Percentiles rank a stretch among this genome's conserved stretches.
These are phyloP conservation scores for Vitis vinifera DNA, from an alignment of 164 flowering plant species.

Conservation along the genomic window ASM3070453v1 NC_081821.1:10303501-10304000, in stretches of 20 bases:
- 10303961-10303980: too few species aligned
- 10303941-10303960: slow-evolving; percentile 29
- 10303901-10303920: slow-evolving; percentile 55
- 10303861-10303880: slow-evolving; percentile 65
- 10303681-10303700: slow-evolving; percentile 28
- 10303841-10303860: slow-evolving; percentile 34
- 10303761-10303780: slow-evolving; percentile 23
- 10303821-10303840: background rate
- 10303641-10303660: slow-evolving; percentile 86
- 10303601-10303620: slow-evolving; percentile 16
- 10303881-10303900: slow-evolving; percentile 67
- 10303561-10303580: background rate
- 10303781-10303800: slow-evolving; percentile 16
- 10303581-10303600: slow-evolving; percentile 14
- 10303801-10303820: slow-evolving; percentile 5
- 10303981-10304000: too few species aligned
- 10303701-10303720: slow-evolving; percentile 50
- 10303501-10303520: too few species aligned
- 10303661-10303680: slow-evolving; percentile 43
- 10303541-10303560: slow-evolving; percentile 8
- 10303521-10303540: background rate
- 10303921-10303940: slow-evolving; percentile 72
- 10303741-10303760: slow-evolving; percentile 30
- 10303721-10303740: slow-evolving; percentile 47
- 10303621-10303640: slow-evolving; percentile 47